phyloP scores from a whole-genome alignment of 257 asterid species.

The Parsonsia alboflavescens region DNA sequence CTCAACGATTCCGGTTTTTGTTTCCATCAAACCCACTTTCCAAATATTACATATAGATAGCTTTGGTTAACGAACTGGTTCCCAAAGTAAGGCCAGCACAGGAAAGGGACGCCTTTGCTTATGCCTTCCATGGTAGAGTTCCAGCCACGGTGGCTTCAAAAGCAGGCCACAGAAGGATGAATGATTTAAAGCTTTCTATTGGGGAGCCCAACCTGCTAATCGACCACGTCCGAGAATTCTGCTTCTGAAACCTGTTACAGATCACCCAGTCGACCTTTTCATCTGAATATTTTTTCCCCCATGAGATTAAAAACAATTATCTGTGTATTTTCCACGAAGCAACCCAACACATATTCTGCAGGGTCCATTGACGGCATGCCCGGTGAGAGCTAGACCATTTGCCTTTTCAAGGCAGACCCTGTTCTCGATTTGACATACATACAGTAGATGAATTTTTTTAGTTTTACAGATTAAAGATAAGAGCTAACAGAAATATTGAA shows the following conservation, averaged over 20 bases:
- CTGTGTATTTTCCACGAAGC: conserved; percentile 20
- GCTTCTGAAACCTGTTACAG: conserved; percentile 43
- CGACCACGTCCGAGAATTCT: conserved; percentile 26
- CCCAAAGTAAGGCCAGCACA: conserved; percentile 59
- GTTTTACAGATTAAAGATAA: no score
- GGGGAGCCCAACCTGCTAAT: conserved; percentile 50
- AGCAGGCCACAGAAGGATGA: conserved; percentile 54
- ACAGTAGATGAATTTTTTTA: no score
- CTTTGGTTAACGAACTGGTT: conserved; percentile 43
- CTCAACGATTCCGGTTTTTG: conserved; percentile 23
- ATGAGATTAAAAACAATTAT: conserved; percentile 24
- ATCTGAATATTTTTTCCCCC: conserved; percentile 1
- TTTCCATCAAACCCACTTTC: conserved; percentile 29
- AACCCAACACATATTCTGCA: conserved; percentile 30
- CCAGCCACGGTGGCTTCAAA: conserved; percentile 58
- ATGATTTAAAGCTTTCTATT: conserved; percentile 34
- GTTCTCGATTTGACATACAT: conserved; percentile 2
- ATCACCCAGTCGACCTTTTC: conserved; percentile 29
- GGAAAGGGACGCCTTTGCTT: conserved; percentile 47
- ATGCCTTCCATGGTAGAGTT: no score
- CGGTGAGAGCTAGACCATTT: conserved; percentile 40
- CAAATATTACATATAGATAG: conserved; percentile 49
- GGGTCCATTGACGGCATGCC: conserved; percentile 42
- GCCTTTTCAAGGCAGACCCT: conserved; percentile 36
- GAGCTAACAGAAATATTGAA: no score